These are phyloP conservation scores for Sporothrix schenckii DNA, from an alignment of 2,329 filamentous ascomycete genomes.

Conservation along the genomic window DNA sequence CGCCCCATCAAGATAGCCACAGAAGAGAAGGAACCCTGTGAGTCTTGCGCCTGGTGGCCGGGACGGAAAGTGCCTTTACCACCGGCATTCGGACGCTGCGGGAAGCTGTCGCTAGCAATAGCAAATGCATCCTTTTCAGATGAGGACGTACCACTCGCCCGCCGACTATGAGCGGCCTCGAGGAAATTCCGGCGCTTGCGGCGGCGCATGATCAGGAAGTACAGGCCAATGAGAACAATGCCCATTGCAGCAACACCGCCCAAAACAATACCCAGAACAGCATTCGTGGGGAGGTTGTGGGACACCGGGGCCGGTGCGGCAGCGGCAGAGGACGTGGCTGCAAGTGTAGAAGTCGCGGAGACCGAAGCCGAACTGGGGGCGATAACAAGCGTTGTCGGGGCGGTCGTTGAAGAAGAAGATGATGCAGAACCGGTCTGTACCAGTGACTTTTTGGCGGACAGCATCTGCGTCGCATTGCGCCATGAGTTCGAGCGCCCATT, in stretches of 20 bases:
- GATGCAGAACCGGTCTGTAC: slow-evolving; percentile 38
- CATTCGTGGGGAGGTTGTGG: slow-evolving; percentile 46
- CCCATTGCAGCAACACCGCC: slow-evolving; percentile 22
- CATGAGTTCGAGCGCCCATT: slow-evolving; percentile 74
- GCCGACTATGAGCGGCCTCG: slow-evolving; percentile 51
- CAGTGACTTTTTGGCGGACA: slow-evolving; percentile 51
- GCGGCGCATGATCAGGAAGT: slow-evolving; percentile 67
- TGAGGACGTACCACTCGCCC: slow-evolving; percentile 49
- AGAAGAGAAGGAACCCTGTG: slow-evolving; percentile 62
- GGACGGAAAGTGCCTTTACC: slow-evolving; percentile 49
- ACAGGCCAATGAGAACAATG: slow-evolving; percentile 56
- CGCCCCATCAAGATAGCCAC: slow-evolving; percentile 69
- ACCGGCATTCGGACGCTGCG: slow-evolving; percentile 42
- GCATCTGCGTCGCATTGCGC: slow-evolving; percentile 69
- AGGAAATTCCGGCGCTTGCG: slow-evolving; percentile 56
- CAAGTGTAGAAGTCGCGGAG: slow-evolving; percentile 41
- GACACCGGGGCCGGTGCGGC: slow-evolving; percentile 40
- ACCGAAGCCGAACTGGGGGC: slow-evolving; percentile 35
- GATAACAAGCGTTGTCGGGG: slow-evolving; percentile 33
- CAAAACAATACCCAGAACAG: slow-evolving; percentile 57
- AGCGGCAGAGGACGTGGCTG: slow-evolving; percentile 36
- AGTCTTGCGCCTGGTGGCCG: slow-evolving; percentile 57
- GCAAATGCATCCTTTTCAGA: slow-evolving; percentile 63
- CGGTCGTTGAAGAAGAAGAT: slow-evolving; percentile 39
- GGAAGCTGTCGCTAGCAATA: slow-evolving; percentile 50